A percentile compares a stretch with the other conserved stretches of the same genome.
Evolutionary conservation across 257 asterid genomes (phyloP).

Genomic region (Vinca minor): DNA sequence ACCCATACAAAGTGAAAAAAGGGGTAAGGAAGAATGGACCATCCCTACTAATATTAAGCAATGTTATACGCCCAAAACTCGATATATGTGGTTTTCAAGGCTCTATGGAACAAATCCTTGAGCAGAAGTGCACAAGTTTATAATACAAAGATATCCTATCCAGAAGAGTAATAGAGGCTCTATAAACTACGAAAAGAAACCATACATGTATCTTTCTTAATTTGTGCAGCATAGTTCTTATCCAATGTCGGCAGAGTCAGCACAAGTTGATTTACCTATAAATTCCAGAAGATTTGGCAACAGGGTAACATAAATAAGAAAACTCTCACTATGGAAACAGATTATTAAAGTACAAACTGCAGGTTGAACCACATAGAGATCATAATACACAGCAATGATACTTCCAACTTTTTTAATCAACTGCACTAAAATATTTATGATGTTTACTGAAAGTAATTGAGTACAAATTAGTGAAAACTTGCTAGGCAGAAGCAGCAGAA

Average conservation of each 20-base stretch:
- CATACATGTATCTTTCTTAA: conserved; percentile 69
- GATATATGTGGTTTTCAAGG: background rate
- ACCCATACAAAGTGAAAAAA: background rate
- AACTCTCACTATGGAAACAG: background rate
- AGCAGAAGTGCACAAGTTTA: background rate
- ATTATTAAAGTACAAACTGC: background rate
- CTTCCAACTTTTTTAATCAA: background rate
- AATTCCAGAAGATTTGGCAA: conserved; percentile 15
- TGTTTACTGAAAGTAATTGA: background rate
- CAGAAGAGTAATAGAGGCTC: background rate
- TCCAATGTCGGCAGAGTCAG: conserved; percentile 64
- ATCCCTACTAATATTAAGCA: background rate
- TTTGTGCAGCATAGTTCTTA: conserved; percentile 72
- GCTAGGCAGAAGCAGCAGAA: conserved; percentile 10
- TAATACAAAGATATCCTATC: background rate
- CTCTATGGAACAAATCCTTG: background rate
- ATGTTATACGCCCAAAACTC: background rate
- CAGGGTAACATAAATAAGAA: background rate
- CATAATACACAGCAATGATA: background rate
- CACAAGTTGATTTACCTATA: conserved; percentile 62
- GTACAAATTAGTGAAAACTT: background rate
- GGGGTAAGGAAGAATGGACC: background rate
- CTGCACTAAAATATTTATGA: background rate
- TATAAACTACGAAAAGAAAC: background rate
- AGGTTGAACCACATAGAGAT: background rate